These are phyloP conservation scores for Tuber borchii DNA, from an alignment of 495 filamentous ascomycete species.

Conservation along the genomic window DNA sequence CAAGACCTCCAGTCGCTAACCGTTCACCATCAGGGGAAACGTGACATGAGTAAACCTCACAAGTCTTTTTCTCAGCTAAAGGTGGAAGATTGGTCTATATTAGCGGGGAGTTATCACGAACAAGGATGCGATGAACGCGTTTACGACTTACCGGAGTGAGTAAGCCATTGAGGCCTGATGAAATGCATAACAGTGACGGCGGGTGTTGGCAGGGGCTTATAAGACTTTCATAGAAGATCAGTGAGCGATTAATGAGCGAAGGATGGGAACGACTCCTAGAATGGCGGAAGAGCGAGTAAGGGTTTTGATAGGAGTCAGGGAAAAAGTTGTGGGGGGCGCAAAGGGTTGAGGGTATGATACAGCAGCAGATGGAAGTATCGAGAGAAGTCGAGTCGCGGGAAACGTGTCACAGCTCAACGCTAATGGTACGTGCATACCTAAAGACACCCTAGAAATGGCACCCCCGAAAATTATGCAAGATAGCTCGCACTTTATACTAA, in stretches of 20 bases:
- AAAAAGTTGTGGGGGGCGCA: neutral
- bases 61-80: slow-evolving; percentile 86
- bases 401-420: neutral
- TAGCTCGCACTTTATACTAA: neutral
- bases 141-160: slow-evolving; percentile 65
- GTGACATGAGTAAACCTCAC: slow-evolving; percentile 96
- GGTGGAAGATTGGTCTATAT: slow-evolving; percentile 5
- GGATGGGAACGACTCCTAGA: neutral
- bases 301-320: neutral
- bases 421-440: neutral
- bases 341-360: neutral
- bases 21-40: slow-evolving; percentile 88
- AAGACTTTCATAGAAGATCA: neutral
- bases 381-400: neutral
- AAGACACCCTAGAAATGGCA: neutral
- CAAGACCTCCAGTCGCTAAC: slow-evolving; percentile 63
- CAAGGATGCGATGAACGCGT: slow-evolving; percentile 12
- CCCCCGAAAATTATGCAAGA: neutral
- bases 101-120: slow-evolving; percentile 18
- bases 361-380: neutral
- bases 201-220: neutral
- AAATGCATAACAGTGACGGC: slow-evolving; percentile 62
- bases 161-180: slow-evolving; percentile 89
- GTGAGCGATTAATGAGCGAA: neutral
- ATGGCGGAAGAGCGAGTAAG: neutral